Base-by-base conservation (phyloP, 2,329 filamentous ascomycete genomes). In the Ascocoryne sarcoides region DNA sequence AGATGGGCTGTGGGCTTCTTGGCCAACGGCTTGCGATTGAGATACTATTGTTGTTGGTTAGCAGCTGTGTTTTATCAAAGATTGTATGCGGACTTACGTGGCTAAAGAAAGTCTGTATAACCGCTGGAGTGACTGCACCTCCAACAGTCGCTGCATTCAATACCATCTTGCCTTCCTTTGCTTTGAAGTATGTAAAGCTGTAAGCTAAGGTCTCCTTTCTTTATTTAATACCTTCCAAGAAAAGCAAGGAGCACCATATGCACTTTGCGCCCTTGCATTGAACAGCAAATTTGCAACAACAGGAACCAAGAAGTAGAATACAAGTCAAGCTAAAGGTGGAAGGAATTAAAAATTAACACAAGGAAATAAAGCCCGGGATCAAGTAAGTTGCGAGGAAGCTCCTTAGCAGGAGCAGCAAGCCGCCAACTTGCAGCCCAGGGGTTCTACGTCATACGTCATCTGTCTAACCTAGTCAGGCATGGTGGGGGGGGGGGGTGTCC, bases 1-100 rank as follows among this genome's bases (percentile, higher is more conserved):
- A 98, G 79, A 60, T 94, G 86, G 1, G 84, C 84, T 1, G 86
- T 94, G 1, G 90, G 90, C 48, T 89, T 89, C 49, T 89, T 70
- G 46, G 73, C 78, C 20, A 82, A 70, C 1, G 78, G 74, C 56
- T 83, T 84, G 49, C 84, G 81, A 56, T 94, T 83, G 45, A 94
- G 69, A 62, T 92, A 95, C 83, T 92, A 56, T 42, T 16, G n/a
- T 20, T 33, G 16, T 38, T 15, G 40, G 37, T 45, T 44, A 32
- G n/a, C n/a, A n/a, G n/a, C n/a, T n/a, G n/a, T n/a, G n/a, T n/a
- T n/a, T n/a, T n/a, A n/a, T n/a, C n/a, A n/a, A n/a, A n/a, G n/a
- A n/a, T n/a, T n/a, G n/a, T n/a, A n/a, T n/a, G n/a, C n/a, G n/a
- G 32, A 66, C 79, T 53, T 71, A 89, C 85, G 71, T 96, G 92